A percentile compares a stretch with the other conserved stretches of the same genome.
Evolutionary conservation across 768 basidiomycete species (phyloP).

Genomic region (Neoboletus subvelutipes): DNA sequence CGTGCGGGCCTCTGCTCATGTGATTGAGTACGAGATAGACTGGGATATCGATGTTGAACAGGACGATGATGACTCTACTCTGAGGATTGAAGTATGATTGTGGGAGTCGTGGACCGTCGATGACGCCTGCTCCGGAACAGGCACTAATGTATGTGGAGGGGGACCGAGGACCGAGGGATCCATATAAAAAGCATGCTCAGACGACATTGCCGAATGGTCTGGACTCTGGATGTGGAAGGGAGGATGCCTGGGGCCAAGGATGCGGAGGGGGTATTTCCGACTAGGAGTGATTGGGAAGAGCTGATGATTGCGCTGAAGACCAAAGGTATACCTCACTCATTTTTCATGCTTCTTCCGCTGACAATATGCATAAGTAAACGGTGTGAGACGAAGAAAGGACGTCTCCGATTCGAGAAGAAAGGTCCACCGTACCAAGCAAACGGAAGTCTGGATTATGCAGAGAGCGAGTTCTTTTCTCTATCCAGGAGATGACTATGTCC

Average conservation of each 20-base stretch:
- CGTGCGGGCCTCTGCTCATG: no score
- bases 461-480: slow-evolving; percentile 48
- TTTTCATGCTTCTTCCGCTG: neutral
- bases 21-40: no score
- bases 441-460: slow-evolving; percentile 77
- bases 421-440: slow-evolving; percentile 66
- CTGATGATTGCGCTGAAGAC: no score
- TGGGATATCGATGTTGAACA: no score
- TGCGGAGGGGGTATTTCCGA: slow-evolving; percentile 68
- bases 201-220: slow-evolving; percentile 43
- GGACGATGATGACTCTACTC: no score
- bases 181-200: slow-evolving; percentile 52
- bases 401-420: no score
- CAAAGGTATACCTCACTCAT: slow-evolving; percentile 45
- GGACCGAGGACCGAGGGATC: slow-evolving; percentile 49
- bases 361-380: no score
- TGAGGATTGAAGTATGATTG: slow-evolving; percentile 43
- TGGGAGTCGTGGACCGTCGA: slow-evolving; percentile 38
- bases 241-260: slow-evolving; percentile 67
- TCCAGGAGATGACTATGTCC: neutral
- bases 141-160: slow-evolving; percentile 1
- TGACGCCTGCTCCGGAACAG: slow-evolving; percentile 36
- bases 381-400: no score
- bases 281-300: slow-evolving; percentile 60
- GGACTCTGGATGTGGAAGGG: slow-evolving; percentile 50